A percentile compares a stretch with the other conserved stretches of the same genome.
Conservation (phyloP, 1,139 yeast genomes). For the Yamadazyma triangularis region DNA sequence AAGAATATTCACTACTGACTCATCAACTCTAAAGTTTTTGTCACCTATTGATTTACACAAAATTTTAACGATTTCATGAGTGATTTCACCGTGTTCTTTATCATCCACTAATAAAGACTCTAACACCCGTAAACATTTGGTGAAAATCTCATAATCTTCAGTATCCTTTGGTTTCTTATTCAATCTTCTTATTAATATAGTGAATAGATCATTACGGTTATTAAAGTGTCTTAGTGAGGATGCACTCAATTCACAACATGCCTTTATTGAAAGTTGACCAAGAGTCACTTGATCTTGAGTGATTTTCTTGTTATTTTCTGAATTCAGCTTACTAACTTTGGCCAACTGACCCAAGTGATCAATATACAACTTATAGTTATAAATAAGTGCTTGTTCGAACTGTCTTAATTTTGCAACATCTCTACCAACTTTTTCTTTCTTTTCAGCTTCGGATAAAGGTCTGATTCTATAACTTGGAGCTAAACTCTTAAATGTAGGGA, state of each 20-base stretch:
- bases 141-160: slow-evolving; percentile 48
- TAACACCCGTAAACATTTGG: slow-evolving; percentile 58
- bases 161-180: slow-evolving; percentile 49
- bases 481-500: slow-evolving; percentile 78
- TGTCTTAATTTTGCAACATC: slow-evolving; percentile 73
- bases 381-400: slow-evolving; percentile 74
- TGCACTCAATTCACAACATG: slow-evolving; percentile 71
- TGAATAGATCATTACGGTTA: slow-evolving; percentile 66
- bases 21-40: slow-evolving; percentile 78
- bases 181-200: slow-evolving; percentile 61
- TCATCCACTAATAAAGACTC: slow-evolving; percentile 65
- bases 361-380: slow-evolving; percentile 67
- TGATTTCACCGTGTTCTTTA: slow-evolving; percentile 74
- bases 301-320: slow-evolving; percentile 36
- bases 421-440: slow-evolving; percentile 73
- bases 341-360: slow-evolving; percentile 46
- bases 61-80: slow-evolving; percentile 66
- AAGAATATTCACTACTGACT: slow-evolving; percentile 70
- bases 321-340: slow-evolving; percentile 34
- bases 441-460: slow-evolving; percentile 75
- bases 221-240: slow-evolving; percentile 75
- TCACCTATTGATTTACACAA: slow-evolving; percentile 68
- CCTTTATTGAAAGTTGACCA: slow-evolving; percentile 62
- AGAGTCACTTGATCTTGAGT: slow-evolving; percentile 36
- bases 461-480: slow-evolving; percentile 88